Evolutionary conservation across 805 yeast genomes (phyloP), one percentile per base, ranked within the genome.

Genomic region (Komagataella populi): DNA sequence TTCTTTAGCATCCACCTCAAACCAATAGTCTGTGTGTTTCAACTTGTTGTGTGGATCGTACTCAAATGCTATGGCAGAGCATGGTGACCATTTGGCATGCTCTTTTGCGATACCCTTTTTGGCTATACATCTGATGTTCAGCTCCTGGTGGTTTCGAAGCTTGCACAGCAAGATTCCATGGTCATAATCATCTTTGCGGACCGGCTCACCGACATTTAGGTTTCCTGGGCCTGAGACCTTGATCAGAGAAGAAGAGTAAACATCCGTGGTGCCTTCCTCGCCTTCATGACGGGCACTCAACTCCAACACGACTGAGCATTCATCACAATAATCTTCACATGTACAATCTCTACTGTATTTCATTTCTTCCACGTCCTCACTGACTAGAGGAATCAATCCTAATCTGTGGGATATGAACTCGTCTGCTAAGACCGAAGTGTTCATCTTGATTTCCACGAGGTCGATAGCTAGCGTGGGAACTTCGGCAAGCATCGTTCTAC

Each of bases 1-100:
- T 48, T 74, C 78, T 45, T 80, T 87, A 39, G 87, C 84, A 63
- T 81, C 85, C 55, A 82, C 91, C 69, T 93, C 99, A 65, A 84
- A 87, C 99, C 99, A 93, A 63, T 78, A 87, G 60, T 89, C 96
- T 0, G 99, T 93, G 65, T 93, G 99, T 63, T 86, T 84, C 60
- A 93, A 75, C 69, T 91, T 93, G 69, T 93, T 93, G 95, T 96
- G 91, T n/a, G 99, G 99, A 62, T 91, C 99, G 63, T 91, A 91
- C 67, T 91, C 99, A 61, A 91, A 91, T 17, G 95, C 97, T 51
- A 91, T 78, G 20, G 98, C 98, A 0, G 97, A 78, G 57, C 95
- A 85, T 10, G 99, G 97, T 6, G 93, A 83, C 99, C 99, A 93
- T 63, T 93, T 93, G 49, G 99, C 96, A 64, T 93, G 99, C 65